Conservation (phyloP, 1,284 basidiomycete genomes). For the Trametes sp. region DNA sequence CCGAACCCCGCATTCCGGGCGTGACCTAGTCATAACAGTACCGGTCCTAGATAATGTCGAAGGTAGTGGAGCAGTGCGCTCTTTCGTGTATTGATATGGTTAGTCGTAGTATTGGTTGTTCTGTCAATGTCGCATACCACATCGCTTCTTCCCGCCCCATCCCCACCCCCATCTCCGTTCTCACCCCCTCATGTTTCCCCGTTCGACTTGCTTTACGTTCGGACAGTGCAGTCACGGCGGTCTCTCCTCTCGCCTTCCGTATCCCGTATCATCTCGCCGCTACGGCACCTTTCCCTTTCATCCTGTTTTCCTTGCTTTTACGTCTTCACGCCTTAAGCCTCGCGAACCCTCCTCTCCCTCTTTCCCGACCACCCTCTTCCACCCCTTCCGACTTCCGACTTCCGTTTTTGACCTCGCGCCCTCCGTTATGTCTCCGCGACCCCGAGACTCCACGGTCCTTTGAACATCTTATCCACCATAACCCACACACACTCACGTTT, state of each 20-base stretch:
- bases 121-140: slow-evolving; percentile 29
- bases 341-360: slow-evolving; percentile 17
- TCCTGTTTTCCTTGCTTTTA: slow-evolving; percentile 5
- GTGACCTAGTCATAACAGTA: slow-evolving; percentile 32
- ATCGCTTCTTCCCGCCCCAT: slow-evolving; percentile 19
- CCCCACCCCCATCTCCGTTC: slow-evolving; percentile 1
- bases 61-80: slow-evolving; percentile 30
- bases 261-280: neutral
- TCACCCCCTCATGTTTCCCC: neutral
- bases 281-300: neutral
- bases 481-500: slow-evolving; percentile 12
- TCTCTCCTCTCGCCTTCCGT: slow-evolving; percentile 5
- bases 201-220: slow-evolving; percentile 22
- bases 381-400: slow-evolving; percentile 15
- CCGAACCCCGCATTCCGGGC: slow-evolving; percentile 36
- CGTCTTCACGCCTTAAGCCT: slow-evolving; percentile 1
- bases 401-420: too few species aligned
- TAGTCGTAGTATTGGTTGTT: slow-evolving; percentile 35
- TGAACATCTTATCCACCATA: slow-evolving; percentile 7
- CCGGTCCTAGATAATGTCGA: slow-evolving; percentile 40
- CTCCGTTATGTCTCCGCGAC: slow-evolving; percentile 20
- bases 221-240: slow-evolving; percentile 29
- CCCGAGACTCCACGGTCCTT: slow-evolving; percentile 11
- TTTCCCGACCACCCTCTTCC: slow-evolving; percentile 12
- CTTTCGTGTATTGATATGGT: slow-evolving; percentile 35